Percentiles rank a stretch among this genome's conserved stretches.
phyloP scores from a whole-genome alignment of 441 rosid genomes.

The Jatropha podagrica region DNA sequence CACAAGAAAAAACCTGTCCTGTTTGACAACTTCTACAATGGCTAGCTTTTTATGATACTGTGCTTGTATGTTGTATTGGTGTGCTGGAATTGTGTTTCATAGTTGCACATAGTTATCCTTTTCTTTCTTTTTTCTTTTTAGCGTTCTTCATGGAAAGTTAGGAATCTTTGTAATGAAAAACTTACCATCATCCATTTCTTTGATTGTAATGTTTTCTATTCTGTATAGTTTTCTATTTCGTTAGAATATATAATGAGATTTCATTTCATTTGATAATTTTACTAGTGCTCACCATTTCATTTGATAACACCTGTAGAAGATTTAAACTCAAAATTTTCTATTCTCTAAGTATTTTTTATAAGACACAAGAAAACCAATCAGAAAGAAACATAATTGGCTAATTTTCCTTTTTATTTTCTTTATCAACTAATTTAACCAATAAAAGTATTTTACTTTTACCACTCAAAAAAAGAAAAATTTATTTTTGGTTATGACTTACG shows the following conservation, averaged over 20 bases:
- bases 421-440: no score
- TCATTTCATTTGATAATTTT: no score
- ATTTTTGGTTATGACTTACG: no score
- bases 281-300: no score
- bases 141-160: slow-evolving; percentile 20
- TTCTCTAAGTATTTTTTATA: no score
- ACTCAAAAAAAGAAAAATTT: no score
- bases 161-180: neutral
- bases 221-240: neutral
- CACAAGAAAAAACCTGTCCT: neutral
- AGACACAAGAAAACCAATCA: no score
- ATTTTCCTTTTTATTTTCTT: no score
- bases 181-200: slow-evolving; percentile 4
- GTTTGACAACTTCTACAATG: neutral
- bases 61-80: neutral
- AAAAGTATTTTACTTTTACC: no score
- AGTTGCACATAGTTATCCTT: neutral
- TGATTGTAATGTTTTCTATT: neutral
- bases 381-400: no score
- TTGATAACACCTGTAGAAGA: no score
- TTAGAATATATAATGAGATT: neutral
- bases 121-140: slow-evolving; percentile 17
- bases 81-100: neutral
- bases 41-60: neutral
- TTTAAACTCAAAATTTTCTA: no score